phyloP scores from a whole-genome alignment of 2,329 filamentous ascomycete species.

The Calonectria pauciramosa region DNA sequence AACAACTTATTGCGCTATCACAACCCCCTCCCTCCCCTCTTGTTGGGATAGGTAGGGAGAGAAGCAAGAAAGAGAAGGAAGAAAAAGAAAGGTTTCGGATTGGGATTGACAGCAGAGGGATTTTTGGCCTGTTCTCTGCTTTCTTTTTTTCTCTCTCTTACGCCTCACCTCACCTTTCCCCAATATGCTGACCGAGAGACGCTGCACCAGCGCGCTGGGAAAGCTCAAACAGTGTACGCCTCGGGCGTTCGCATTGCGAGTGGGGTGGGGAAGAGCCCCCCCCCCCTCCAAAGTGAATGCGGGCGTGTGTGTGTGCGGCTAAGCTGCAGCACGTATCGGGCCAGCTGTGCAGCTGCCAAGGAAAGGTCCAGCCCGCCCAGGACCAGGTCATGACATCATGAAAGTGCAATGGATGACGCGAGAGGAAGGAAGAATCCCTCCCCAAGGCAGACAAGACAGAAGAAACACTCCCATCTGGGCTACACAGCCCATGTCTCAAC shows the following conservation, averaged over 20 bases:
- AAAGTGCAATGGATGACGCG: not conserved
- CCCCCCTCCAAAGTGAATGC: not conserved
- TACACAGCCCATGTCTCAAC: not conserved
- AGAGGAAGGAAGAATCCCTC: not conserved
- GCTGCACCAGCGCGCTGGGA: not conserved
- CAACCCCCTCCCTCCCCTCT: not conserved
- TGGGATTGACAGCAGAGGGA: not conserved
- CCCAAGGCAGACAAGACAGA: not conserved
- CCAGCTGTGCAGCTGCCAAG: not conserved
- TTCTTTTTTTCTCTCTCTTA: not conserved
- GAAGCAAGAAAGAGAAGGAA: not conserved
- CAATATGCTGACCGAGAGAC: not conserved
- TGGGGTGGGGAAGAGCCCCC: no score
- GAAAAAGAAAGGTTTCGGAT: not conserved
- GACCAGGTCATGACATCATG: constrained; percentile 27
- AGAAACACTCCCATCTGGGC: not conserved
- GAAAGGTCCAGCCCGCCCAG: not conserved
- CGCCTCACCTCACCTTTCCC: not conserved
- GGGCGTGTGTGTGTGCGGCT: not conserved
- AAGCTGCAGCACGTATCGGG: not conserved
- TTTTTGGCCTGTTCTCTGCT: not conserved
- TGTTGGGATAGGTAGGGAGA: not conserved
- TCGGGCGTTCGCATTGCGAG: not conserved
- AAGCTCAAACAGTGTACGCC: not conserved
- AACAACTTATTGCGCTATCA: not conserved